Evolutionary conservation across 176 grass and related monocot species (phyloP).

Genomic region (Thinopyrum elongatum): DNA sequence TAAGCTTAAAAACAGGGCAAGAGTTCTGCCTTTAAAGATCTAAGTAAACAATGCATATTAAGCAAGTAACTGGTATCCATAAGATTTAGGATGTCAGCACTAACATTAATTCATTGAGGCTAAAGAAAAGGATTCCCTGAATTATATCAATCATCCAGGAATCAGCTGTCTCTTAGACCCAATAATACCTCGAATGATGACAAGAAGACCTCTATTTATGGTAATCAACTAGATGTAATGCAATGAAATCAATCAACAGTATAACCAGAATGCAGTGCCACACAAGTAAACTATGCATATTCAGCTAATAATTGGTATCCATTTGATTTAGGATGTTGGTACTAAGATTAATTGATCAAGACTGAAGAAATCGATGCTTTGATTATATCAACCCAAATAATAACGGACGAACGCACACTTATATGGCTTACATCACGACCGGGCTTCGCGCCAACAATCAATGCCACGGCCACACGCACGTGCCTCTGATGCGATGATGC

Average conservation of each 20-base stretch:
- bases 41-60: not conserved
- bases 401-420: too few relatives aligned
- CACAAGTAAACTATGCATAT: not conserved
- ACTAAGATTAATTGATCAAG: too few relatives aligned
- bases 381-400: too few relatives aligned
- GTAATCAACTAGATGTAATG: not conserved
- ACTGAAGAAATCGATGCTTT: not conserved
- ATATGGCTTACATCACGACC: too few relatives aligned
- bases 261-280: conserved; percentile 12
- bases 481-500: too few relatives aligned
- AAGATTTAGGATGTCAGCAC: not conserved
- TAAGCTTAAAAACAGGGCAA: not conserved
- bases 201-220: not conserved
- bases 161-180: not conserved
- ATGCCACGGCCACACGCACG: too few relatives aligned
- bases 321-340: not conserved
- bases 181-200: not conserved
- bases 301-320: not conserved
- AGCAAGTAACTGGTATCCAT: not conserved
- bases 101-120: not conserved
- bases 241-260: not conserved
- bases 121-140: not conserved
- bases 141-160: not conserved
- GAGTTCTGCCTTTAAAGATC: not conserved
- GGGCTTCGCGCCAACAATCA: too few relatives aligned